A percentile compares a stretch with the other conserved stretches of the same genome.
Conservation (phyloP, 306 rosid species). For the Medicago truncatula region DNA sequence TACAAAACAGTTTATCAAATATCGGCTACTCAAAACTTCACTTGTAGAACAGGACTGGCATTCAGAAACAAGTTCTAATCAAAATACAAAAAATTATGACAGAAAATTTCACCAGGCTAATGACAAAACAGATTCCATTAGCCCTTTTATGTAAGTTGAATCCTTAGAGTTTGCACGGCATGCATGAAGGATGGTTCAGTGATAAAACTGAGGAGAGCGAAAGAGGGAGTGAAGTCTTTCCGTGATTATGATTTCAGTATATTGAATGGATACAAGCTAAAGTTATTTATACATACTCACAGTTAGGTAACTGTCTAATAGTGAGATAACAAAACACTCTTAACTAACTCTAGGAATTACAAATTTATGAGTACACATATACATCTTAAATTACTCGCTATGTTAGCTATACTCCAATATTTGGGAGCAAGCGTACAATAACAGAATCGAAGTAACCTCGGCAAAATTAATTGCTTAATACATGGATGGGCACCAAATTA, state of each 20-base stretch:
- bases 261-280: slow-evolving; percentile 1
- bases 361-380: neutral
- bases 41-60: neutral
- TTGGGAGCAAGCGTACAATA: too few relatives aligned
- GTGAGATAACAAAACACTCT: neutral
- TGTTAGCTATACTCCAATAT: neutral
- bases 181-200: neutral
- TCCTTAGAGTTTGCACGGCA: neutral
- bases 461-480: neutral
- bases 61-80: slow-evolving; percentile 17
- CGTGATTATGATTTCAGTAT: neutral
- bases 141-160: slow-evolving; percentile 7
- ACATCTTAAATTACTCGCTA: neutral
- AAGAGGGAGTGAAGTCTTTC: neutral
- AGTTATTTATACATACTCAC: neutral
- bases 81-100: slow-evolving; percentile 9
- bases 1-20: slow-evolving; percentile 8
- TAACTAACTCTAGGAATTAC: neutral
- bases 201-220: neutral
- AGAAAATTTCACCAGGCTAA: neutral
- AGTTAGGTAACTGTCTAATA: neutral
- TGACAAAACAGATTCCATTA: slow-evolving; percentile 9
- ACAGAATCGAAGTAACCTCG: neutral
- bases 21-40: neutral
- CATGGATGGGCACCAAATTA: too few relatives aligned